These are phyloP conservation scores for Auxenochlorella pyrenoidosa DNA, from an alignment of 139 green algal genomes.

Conservation along the genomic window DNA sequence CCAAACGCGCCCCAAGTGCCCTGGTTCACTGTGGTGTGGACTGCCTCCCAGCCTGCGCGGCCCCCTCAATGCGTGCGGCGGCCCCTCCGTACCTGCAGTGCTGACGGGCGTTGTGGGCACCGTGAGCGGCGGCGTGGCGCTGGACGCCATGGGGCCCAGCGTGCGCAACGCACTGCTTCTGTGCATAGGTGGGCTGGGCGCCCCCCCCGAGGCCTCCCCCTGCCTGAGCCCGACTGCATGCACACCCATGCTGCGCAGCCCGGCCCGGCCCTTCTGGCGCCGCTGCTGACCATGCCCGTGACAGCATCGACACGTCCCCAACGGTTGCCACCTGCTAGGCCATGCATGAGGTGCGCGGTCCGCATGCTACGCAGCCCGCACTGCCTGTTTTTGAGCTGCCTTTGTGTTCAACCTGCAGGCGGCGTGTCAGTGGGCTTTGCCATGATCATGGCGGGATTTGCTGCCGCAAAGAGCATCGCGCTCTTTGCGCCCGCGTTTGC, in stretches of 20 bases:
- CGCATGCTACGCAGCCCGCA: too few species aligned
- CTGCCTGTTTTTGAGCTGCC: too few species aligned
- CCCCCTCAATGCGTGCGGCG: neutral
- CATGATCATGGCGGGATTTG: constrained; percentile 2
- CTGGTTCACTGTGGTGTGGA: neutral
- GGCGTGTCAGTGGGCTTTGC: neutral
- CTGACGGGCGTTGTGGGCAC: constrained; percentile 60
- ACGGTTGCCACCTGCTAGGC: too few species aligned
- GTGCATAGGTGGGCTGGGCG: constrained; percentile 48
- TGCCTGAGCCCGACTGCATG: neutral
- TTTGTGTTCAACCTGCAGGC: too few species aligned
- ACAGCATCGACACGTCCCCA: too few species aligned
- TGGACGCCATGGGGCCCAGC: constrained; percentile 78
- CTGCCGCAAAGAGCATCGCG: neutral
- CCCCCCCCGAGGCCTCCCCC: neutral
- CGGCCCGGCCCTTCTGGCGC: too few species aligned
- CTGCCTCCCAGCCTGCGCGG: neutral
- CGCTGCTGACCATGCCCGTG: too few species aligned
- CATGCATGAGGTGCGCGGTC: too few species aligned
- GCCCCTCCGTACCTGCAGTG: neutral
- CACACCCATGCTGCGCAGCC: too few species aligned
- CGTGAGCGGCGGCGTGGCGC: constrained; percentile 69
- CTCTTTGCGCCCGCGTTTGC: neutral
- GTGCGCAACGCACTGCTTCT: constrained; percentile 69
- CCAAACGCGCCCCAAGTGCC: too few species aligned